A percentile compares a stretch with the other conserved stretches of the same genome.
Conservation (phyloP, 345 rosid genomes). For the Jatropha curcas region DNA sequence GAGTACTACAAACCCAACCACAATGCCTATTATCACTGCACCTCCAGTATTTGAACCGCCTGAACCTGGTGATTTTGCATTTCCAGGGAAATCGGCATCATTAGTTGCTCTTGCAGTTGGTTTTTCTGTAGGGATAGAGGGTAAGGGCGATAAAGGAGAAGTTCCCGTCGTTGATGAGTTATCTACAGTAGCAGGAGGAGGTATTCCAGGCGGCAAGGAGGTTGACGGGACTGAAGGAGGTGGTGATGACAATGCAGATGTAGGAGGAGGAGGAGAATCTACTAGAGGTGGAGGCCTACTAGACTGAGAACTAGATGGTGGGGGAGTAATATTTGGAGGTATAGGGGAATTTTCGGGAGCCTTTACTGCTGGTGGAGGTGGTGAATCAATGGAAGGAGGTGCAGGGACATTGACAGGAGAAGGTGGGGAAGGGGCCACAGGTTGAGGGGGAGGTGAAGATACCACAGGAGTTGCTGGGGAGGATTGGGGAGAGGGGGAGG, state of each 20-base stretch:
- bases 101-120: constrained; percentile 71
- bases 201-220: constrained; percentile 38
- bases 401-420: constrained; percentile 25
- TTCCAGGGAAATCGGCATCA: constrained; percentile 33
- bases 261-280: constrained; percentile 38
- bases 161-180: constrained; percentile 39
- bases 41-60: constrained; percentile 55
- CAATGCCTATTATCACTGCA: constrained; percentile 59
- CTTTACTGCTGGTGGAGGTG: constrained; percentile 46
- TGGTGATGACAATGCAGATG: constrained; percentile 40
- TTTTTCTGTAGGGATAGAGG: constrained; percentile 69
- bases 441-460: constrained; percentile 57
- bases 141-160: constrained; percentile 50
- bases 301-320: constrained; percentile 37
- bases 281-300: constrained; percentile 49
- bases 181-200: constrained; percentile 58
- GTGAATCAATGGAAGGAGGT: constrained; percentile 37
- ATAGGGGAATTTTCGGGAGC: constrained; percentile 41
- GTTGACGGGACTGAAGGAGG: constrained; percentile 58
- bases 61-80: constrained; percentile 37
- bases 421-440: constrained; percentile 40
- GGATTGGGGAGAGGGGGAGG: constrained; percentile 51
- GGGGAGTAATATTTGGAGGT: constrained; percentile 33
- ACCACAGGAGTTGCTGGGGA: constrained; percentile 47
- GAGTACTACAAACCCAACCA: constrained; percentile 59